Evolutionary conservation across 441 rosid species (phyloP).

Genomic region (Omphalea diandra): DNA sequence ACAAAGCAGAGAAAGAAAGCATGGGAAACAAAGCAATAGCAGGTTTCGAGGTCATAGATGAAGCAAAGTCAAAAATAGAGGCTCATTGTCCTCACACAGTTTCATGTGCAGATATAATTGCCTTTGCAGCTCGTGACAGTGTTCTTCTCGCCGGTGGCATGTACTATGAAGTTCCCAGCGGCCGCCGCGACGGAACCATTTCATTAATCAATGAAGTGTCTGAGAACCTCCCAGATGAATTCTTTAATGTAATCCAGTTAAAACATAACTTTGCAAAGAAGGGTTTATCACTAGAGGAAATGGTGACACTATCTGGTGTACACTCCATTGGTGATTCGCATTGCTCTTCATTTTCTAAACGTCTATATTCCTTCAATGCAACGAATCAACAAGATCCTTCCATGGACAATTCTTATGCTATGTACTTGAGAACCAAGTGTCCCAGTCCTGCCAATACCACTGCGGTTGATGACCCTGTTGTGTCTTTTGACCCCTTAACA

Average conservation of each 20-base stretch:
- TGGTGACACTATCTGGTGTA: slow-evolving; percentile 25
- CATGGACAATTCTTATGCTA: slow-evolving; percentile 16
- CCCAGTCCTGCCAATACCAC: not conserved
- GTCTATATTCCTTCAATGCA: slow-evolving; percentile 14
- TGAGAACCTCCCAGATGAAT: slow-evolving; percentile 13
- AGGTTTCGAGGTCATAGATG: slow-evolving; percentile 38
- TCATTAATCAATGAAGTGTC: slow-evolving; percentile 1
- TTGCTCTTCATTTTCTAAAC: slow-evolving; percentile 18
- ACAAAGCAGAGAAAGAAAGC: slow-evolving; percentile 26
- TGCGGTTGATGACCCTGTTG: not conserved
- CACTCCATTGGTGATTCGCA: slow-evolving; percentile 24
- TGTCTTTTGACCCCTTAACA: slow-evolving; percentile 7
- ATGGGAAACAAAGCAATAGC: slow-evolving; percentile 34
- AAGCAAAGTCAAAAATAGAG: slow-evolving; percentile 31
- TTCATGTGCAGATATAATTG: slow-evolving; percentile 38
- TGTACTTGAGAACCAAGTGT: slow-evolving; percentile 6
- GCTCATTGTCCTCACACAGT: slow-evolving; percentile 30
- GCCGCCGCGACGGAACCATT: slow-evolving; percentile 36
- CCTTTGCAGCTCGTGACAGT: slow-evolving; percentile 39
- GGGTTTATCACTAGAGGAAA: slow-evolving; percentile 18
- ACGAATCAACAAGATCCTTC: slow-evolving; percentile 19
- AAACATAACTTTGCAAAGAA: slow-evolving; percentile 7
- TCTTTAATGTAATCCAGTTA: slow-evolving; percentile 8
- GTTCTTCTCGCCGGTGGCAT: slow-evolving; percentile 24
- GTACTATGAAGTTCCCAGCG: slow-evolving; percentile 27